Base-by-base conservation (phyloP, 169 alveolate genomes). In the Cryptosporidium canis region DNA sequence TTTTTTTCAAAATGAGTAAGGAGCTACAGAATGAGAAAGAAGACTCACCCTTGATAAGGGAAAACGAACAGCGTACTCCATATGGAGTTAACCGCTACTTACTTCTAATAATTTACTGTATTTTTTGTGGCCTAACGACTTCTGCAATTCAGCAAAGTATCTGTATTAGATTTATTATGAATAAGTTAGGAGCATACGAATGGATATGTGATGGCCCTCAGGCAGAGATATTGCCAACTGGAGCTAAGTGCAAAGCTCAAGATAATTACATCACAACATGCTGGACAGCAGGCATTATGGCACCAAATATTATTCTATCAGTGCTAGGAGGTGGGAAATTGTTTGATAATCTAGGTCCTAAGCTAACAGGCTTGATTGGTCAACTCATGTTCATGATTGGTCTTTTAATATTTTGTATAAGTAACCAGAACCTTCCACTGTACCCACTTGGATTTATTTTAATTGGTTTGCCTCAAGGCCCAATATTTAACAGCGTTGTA, bases 231-330 rank as follows among this genome's bases (percentile, higher is more conserved):
- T 63, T 77, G 39, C 77, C 87, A 39, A 43, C 87, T 16, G 87
- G 87, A 39, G 87, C 87, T 55, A 77, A 56, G 11, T 77, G 87
- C 16, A 77, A 61, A 14, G 70, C 65, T 4, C 87, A 77, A 58
- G 87, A 77, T 43, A 77, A 77, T 64, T 43, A 55, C 11, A 58
- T 77, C 31, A 77, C 87, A 14, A 43, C 87, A 39, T 77, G 87
- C 21, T 77, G 87, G 87, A 77, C 87, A 8, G 87, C 87, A 39
- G 87, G 87, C 27, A 77, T 77, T 27, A 77, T 77, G 71, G 87
- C 87, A 58, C 87, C 87, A 8, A 77, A 77, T 11, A 58, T 77
- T 11, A 41, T 77, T n/a, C 64, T 77, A 18, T 77, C 87, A 6
- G 71, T 77, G n/a, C 44, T 77, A 24, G 87, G 87, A 18, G 70